phyloP scores from a whole-genome alignment of 2,329 filamentous ascomycete species.

The Colletotrichum chlorophyti region DNA sequence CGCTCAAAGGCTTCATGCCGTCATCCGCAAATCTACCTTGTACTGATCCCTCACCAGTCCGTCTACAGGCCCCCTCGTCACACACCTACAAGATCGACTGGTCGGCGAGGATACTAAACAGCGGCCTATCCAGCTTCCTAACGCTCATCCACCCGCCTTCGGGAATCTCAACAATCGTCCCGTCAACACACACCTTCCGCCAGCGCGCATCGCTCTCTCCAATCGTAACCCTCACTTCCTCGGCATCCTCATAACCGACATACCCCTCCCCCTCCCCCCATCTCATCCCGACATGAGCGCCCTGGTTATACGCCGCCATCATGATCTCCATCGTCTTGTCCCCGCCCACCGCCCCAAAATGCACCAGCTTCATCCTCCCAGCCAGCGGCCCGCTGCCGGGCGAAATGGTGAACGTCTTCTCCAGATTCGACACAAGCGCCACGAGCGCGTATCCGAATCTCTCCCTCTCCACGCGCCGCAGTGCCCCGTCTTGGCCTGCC shows the following conservation, averaged over 20 bases:
- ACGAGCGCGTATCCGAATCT: constrained; percentile 79
- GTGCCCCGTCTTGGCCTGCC: constrained; percentile 23
- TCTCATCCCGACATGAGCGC: constrained; percentile 59
- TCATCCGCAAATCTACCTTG: neutral
- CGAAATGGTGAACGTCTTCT: constrained; percentile 82
- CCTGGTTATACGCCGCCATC: constrained; percentile 66
- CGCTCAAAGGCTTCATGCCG: neutral
- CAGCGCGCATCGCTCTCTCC: constrained; percentile 74
- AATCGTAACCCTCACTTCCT: constrained; percentile 71
- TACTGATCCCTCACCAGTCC: no score
- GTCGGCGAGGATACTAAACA: constrained; percentile 53
- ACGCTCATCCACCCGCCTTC: constrained; percentile 76
- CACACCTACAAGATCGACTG: constrained; percentile 20
- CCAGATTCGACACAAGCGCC: constrained; percentile 80
- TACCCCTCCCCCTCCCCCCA: constrained; percentile 55
- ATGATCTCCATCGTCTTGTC: constrained; percentile 79
- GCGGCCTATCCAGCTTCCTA: constrained; percentile 49
- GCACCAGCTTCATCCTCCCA: constrained; percentile 73
- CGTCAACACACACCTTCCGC: constrained; percentile 91
- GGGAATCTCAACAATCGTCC: constrained; percentile 80
- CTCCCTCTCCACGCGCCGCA: constrained; percentile 32
- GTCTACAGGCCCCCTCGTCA: neutral
- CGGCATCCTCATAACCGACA: constrained; percentile 76
- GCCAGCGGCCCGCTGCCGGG: constrained; percentile 75
- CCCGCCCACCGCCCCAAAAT: constrained; percentile 73